Evolutionary conservation across 805 yeast species (phyloP).

Genomic region (Saturnispora halmiae): DNA sequence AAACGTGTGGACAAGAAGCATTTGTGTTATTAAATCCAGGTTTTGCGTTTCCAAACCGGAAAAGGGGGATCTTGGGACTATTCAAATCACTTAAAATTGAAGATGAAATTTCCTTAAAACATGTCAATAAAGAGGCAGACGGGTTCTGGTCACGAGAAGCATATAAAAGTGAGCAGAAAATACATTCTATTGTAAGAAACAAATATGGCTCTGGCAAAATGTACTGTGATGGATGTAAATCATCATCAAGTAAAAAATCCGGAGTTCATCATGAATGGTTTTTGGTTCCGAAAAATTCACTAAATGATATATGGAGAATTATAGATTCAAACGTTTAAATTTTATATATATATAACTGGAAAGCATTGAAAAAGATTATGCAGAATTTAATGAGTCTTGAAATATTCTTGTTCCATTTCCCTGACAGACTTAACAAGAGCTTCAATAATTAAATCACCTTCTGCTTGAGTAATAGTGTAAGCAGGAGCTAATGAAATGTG

Average conservation of each 20-base stretch:
- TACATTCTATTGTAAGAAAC: constrained; percentile 33
- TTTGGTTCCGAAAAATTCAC: constrained; percentile 36
- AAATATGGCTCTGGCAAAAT: constrained; percentile 41
- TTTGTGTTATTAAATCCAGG: constrained; percentile 33
- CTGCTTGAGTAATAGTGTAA: constrained; percentile 32
- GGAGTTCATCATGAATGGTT: constrained; percentile 48
- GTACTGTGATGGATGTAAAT: constrained; percentile 29
- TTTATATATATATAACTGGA: background rate
- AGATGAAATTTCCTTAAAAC: background rate
- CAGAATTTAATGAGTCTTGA: constrained; percentile 3
- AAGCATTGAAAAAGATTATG: background rate
- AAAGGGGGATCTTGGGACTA: background rate
- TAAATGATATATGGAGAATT: constrained; percentile 23
- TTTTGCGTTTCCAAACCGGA: constrained; percentile 4
- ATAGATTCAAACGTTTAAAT: constrained; percentile 10
- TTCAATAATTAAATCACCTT: constrained; percentile 31
- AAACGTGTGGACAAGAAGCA: constrained; percentile 38
- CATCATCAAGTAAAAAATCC: background rate
- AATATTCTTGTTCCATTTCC: constrained; percentile 17
- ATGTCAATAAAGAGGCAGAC: constrained; percentile 10
- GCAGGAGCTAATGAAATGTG: constrained; percentile 38
- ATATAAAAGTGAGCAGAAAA: constrained; percentile 31
- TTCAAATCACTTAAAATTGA: background rate
- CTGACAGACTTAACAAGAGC: constrained; percentile 20
- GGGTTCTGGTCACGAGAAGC: constrained; percentile 33